These are phyloP conservation scores for Metarhizium anisopliae DNA, from an alignment of 2,329 filamentous ascomycete species.

Conservation along the genomic window DNA sequence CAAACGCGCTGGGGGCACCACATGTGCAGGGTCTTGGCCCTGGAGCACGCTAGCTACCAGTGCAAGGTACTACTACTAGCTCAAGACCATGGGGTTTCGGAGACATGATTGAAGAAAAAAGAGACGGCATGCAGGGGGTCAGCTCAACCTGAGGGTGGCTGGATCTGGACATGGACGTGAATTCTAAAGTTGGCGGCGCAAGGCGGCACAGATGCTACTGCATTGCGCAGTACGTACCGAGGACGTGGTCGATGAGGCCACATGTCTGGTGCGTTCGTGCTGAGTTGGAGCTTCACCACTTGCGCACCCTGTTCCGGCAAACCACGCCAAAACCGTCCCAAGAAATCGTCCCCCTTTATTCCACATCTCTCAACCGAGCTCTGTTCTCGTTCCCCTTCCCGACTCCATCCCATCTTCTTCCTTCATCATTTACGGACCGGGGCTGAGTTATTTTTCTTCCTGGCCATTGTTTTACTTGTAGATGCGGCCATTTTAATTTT, in stretches of 20 bases:
- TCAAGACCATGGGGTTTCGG: no score
- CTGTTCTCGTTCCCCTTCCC: conserved; percentile 11
- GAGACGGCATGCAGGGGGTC: no score
- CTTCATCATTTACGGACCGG: neutral
- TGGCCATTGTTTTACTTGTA: conserved; percentile 3
- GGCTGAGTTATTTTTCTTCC: conserved; percentile 5
- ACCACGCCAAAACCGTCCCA: neutral
- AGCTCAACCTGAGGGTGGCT: no score
- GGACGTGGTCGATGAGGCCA: conserved; percentile 2
- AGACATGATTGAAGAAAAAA: no score
- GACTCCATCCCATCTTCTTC: conserved; percentile 8
- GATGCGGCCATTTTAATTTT: conserved; percentile 6
- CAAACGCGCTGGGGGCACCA: no score
- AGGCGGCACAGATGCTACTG: no score
- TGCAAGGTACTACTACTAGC: no score
- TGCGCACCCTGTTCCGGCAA: neutral
- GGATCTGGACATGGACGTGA: no score
- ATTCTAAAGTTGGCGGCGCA: no score
- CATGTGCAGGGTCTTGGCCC: no score
- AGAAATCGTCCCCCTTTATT: conserved; percentile 6
- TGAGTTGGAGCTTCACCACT: neutral
- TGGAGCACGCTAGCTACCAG: no score
- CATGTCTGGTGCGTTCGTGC: neutral
- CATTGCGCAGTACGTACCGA: neutral
- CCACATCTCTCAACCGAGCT: conserved; percentile 6